These are phyloP conservation scores for Magnaporthiopsis rhizophila DNA, from an alignment of 2,329 filamentous ascomycete species.

Conservation along the genomic window DNA sequence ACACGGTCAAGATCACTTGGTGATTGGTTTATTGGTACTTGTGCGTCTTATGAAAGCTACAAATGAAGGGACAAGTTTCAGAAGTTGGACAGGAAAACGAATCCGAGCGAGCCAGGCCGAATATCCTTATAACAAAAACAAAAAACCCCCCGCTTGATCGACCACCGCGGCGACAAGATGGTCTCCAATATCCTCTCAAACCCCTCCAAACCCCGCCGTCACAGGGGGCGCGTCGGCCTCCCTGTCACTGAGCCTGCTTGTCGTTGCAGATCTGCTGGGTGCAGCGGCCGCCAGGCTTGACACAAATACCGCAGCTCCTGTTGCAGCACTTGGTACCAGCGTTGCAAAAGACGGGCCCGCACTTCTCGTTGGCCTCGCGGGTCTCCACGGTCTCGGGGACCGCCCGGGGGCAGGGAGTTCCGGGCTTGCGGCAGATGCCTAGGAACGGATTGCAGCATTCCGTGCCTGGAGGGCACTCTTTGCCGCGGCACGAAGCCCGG, in stretches of 20 bases:
- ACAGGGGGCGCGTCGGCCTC: not conserved
- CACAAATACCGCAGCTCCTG: constrained; percentile 16
- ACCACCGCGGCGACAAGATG: no score
- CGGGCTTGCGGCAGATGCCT: not conserved
- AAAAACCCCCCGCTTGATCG: no score
- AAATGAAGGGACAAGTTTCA: no score
- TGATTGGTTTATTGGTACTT: not conserved
- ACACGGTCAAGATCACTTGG: not conserved
- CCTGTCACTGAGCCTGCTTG: not conserved
- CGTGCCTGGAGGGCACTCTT: not conserved
- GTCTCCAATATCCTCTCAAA: not conserved
- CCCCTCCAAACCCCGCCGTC: no score
- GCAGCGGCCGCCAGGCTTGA: constrained; percentile 11
- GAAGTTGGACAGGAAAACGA: no score
- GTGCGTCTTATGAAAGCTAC: not conserved
- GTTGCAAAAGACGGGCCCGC: constrained; percentile 13
- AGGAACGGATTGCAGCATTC: not conserved
- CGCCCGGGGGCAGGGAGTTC: not conserved
- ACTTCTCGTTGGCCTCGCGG: constrained; percentile 7
- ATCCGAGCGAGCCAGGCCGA: no score
- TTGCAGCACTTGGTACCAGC: constrained; percentile 16
- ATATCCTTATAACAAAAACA: no score
- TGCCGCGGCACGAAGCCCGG: no score
- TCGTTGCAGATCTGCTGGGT: constrained; percentile 14
- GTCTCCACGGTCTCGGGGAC: not conserved